Percentiles rank a stretch among this genome's conserved stretches.
phyloP scores from a whole-genome alignment of 352 stramenopile species.

The Phytophthora tubulina region DNA sequence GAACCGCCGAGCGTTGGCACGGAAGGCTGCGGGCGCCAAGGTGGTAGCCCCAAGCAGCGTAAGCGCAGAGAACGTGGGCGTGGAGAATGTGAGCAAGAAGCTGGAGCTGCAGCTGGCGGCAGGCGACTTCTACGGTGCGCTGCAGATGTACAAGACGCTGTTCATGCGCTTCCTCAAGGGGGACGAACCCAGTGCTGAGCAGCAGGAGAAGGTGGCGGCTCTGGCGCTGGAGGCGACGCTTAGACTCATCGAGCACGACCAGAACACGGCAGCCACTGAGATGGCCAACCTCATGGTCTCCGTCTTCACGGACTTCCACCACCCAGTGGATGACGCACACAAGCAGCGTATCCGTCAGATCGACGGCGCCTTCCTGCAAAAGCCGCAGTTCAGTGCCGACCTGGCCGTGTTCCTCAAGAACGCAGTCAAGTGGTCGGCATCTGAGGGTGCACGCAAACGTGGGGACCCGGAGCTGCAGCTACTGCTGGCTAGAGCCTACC shows the following conservation, averaged over 20 bases:
- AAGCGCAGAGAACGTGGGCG: conserved; percentile 53
- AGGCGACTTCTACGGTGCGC: conserved; percentile 88
- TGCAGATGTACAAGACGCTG: conserved; percentile 93
- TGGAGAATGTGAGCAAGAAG: conserved; percentile 85
- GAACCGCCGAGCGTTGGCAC: conserved; percentile 80
- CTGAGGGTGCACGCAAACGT: conserved; percentile 75
- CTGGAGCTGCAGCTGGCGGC: conserved; percentile 73
- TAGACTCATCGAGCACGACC: conserved; percentile 73
- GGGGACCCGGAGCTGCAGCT: conserved; percentile 83
- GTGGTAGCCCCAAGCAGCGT: conserved; percentile 20
- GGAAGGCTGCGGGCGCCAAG: conserved; percentile 68
- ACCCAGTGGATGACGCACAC: conserved; percentile 71
- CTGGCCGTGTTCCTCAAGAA: conserved; percentile 78
- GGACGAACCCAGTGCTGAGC: conserved; percentile 55
- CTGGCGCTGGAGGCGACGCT: conserved; percentile 76
- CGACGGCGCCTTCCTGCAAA: conserved; percentile 62
- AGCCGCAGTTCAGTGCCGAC: conserved; percentile 78
- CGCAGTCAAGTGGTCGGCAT: conserved; percentile 85
- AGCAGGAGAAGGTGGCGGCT: conserved; percentile 72
- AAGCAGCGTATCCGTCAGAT: conserved; percentile 80
- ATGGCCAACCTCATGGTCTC: conserved; percentile 85
- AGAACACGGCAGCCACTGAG: conserved; percentile 81
- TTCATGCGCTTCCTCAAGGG: conserved; percentile 89
- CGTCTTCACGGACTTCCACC: conserved; percentile 77
- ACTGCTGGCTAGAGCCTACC: conserved; percentile 68